Percentiles rank a stretch among this genome's conserved stretches.
Conservation (phyloP, 2,329 filamentous ascomycete genomes). For the Xylariaceae sp. region DNA sequence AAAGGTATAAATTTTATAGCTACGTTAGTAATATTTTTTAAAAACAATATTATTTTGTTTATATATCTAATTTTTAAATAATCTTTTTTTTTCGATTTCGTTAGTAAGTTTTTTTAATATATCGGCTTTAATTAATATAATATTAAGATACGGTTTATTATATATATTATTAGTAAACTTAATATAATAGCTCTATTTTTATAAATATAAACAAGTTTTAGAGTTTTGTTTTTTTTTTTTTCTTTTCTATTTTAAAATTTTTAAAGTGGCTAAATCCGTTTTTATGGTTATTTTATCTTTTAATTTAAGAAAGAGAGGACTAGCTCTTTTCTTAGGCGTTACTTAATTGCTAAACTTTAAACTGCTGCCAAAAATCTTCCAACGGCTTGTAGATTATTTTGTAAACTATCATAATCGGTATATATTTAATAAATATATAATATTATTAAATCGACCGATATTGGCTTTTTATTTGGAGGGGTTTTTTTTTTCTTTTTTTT, state of each 20-base stretch:
- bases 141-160: background rate
- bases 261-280: background rate
- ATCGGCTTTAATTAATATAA: background rate
- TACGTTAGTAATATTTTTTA: background rate
- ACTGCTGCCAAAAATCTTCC: background rate
- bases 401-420: background rate
- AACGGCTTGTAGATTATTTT: background rate
- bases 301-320: background rate
- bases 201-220: background rate
- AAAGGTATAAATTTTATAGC: background rate
- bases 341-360: background rate
- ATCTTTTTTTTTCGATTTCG: background rate
- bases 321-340: background rate
- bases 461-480: background rate
- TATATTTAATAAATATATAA: background rate
- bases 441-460: background rate
- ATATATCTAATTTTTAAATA: background rate
- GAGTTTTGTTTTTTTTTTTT: background rate
- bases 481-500: background rate
- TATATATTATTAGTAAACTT: background rate
- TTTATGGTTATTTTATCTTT: background rate
- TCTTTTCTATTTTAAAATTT: background rate
- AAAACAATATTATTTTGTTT: background rate
- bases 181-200: background rate
- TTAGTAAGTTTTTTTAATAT: background rate